phyloP scores from a whole-genome alignment of 192 early-diverging fungal species.

The Gigaspora rosea region DNA sequence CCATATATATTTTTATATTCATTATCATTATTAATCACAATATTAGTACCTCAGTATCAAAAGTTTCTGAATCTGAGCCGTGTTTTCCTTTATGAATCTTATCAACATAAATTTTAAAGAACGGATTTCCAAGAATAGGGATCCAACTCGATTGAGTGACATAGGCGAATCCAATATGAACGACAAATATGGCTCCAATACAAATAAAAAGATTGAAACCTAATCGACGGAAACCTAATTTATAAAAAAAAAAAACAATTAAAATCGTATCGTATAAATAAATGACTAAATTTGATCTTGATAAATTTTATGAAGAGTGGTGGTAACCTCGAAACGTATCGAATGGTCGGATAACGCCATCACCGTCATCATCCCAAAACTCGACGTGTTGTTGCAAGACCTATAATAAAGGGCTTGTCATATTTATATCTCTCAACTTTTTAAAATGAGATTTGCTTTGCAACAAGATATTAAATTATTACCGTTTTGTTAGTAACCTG shows the following conservation, averaged over 20 bases:
- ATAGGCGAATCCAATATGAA: slow-evolving; percentile 47
- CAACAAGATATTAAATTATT: too few species aligned
- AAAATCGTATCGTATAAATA: neutral
- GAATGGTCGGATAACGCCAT: slow-evolving; percentile 47
- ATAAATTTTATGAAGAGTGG: neutral
- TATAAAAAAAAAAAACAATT: neutral
- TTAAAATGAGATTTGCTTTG: neutral
- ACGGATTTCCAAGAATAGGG: slow-evolving; percentile 42
- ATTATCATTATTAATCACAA: neutral
- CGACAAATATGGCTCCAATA: slow-evolving; percentile 38
- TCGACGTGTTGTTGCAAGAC: slow-evolving; percentile 57
- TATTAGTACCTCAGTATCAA: slow-evolving; percentile 40
- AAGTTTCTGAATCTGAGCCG: slow-evolving; percentile 51
- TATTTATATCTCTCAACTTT: neutral
- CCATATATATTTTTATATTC: neutral
- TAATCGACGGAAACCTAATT: slow-evolving; percentile 42
- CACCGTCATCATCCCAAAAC: slow-evolving; percentile 49
- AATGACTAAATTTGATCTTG: neutral
- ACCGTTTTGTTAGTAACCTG: neutral
- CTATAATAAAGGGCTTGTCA: neutral
- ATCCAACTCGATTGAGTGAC: slow-evolving; percentile 43
- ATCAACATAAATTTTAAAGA: slow-evolving; percentile 48
- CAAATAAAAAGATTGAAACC: slow-evolving; percentile 51
- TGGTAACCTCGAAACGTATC: slow-evolving; percentile 35
- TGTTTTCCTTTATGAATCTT: slow-evolving; percentile 56